phyloP scores from a whole-genome alignment of 805 yeast species.

The Kuraishia molischiana region DNA sequence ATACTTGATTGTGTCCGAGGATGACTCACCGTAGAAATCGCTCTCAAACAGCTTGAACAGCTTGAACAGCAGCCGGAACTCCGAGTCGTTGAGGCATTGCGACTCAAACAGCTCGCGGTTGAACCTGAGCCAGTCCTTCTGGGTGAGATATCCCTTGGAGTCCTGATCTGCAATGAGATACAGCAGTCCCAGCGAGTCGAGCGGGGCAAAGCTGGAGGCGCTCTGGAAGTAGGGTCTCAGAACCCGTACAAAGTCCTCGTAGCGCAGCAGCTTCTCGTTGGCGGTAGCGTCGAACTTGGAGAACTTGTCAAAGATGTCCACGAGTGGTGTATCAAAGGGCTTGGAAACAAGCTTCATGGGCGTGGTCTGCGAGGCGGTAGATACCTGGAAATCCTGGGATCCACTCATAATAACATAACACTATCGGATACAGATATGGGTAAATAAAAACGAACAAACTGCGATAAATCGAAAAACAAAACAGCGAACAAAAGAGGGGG shows the following conservation, averaged over 20 bases:
- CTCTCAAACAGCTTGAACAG: slow-evolving; percentile 39
- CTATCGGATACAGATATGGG: too few species aligned
- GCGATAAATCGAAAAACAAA: too few species aligned
- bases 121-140: slow-evolving; percentile 65
- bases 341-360: neutral
- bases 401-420: too few species aligned
- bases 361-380: neutral
- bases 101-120: slow-evolving; percentile 32
- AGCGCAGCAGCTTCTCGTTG: slow-evolving; percentile 22
- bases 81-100: slow-evolving; percentile 22
- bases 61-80: slow-evolving; percentile 42
- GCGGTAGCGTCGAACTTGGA: slow-evolving; percentile 23
- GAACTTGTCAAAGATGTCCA: slow-evolving; percentile 31
- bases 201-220: slow-evolving; percentile 27
- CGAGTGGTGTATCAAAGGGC: slow-evolving; percentile 10
- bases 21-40: slow-evolving; percentile 9
- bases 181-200: slow-evolving; percentile 58
- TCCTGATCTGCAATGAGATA: slow-evolving; percentile 73
- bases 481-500: too few species aligned
- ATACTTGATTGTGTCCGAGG: slow-evolving; percentile 7
- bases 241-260: slow-evolving; percentile 31
- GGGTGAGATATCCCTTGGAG: slow-evolving; percentile 43
- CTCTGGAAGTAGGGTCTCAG: slow-evolving; percentile 21
- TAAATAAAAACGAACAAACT: too few species aligned
- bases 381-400: neutral